These are phyloP conservation scores for Fomitopsis palustris DNA, from an alignment of 1,284 basidiomycete genomes.

Conservation along the genomic window DNA sequence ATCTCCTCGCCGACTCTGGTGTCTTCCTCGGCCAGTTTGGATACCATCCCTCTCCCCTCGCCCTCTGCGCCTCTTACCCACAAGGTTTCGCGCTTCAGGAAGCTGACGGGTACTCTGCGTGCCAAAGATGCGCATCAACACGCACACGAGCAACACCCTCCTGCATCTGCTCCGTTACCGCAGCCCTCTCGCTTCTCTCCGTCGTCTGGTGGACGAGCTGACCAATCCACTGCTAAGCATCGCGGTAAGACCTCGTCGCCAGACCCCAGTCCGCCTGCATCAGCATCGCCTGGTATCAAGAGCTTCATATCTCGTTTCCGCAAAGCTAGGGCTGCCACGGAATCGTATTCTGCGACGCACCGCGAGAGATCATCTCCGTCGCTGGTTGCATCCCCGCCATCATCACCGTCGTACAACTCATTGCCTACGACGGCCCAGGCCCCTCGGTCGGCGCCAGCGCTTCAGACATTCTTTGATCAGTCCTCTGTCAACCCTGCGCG, in stretches of 20 bases:
- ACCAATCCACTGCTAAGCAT: constrained; percentile 32
- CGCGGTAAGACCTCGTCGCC: constrained; percentile 26
- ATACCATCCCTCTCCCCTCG: constrained; percentile 63
- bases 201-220: constrained; percentile 23
- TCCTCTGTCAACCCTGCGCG: neutral
- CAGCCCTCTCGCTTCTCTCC: constrained; percentile 17
- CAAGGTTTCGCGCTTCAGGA: constrained; percentile 56
- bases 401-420: constrained; percentile 15
- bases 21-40: constrained; percentile 72
- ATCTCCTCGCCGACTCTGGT: constrained; percentile 73
- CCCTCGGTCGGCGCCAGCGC: constrained; percentile 7
- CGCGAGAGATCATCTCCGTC: constrained; percentile 13
- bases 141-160: constrained; percentile 34
- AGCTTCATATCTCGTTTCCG: constrained; percentile 79
- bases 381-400: constrained; percentile 7
- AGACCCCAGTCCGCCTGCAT: constrained; percentile 55
- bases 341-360: constrained; percentile 21
- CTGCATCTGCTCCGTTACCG: constrained; percentile 19
- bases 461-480: constrained; percentile 10
- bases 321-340: constrained; percentile 47
- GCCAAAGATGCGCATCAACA: constrained; percentile 55
- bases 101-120: constrained; percentile 64
- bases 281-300: constrained; percentile 67
- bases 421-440: neutral
- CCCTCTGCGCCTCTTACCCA: constrained; percentile 22